These are phyloP conservation scores for Clitoria ternatea DNA, from an alignment of 306 rosid genomes.

Conservation along the genomic window DNA sequence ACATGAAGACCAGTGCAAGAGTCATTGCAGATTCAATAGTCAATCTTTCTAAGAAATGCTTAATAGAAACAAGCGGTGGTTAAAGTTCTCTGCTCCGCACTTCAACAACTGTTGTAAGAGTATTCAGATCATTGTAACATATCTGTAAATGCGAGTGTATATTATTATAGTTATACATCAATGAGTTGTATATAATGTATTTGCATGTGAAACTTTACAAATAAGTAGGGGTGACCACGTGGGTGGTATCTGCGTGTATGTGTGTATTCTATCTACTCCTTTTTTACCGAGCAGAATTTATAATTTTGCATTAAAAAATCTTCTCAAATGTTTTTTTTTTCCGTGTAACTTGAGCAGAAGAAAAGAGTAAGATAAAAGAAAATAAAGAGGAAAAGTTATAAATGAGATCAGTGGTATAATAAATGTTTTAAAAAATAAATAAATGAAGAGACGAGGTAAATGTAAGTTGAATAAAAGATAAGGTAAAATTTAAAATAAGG, in stretches of 20 bases:
- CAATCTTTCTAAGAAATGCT: slow-evolving; percentile 63
- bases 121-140: slow-evolving; percentile 16
- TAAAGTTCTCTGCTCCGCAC: slow-evolving; percentile 6
- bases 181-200: slow-evolving; percentile 7
- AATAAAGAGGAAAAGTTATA: too few species aligned
- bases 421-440: too few species aligned
- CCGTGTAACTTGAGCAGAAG: too few species aligned
- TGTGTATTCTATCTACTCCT: neutral
- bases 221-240: neutral
- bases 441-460: too few species aligned
- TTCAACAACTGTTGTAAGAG: neutral
- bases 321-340: too few species aligned
- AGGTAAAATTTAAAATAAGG: too few species aligned
- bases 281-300: too few species aligned
- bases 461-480: too few species aligned
- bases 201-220: slow-evolving; percentile 1
- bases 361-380: too few species aligned
- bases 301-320: too few species aligned
- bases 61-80: slow-evolving; percentile 48
- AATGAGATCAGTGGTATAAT: too few species aligned
- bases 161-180: neutral
- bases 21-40: slow-evolving; percentile 82
- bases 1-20: slow-evolving; percentile 88
- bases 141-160: slow-evolving; percentile 5
- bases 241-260: neutral